Percentiles rank a stretch among this genome's conserved stretches.
phyloP scores from a whole-genome alignment of 2,329 filamentous ascomycete species.

The Sordariomycetes sp. region DNA sequence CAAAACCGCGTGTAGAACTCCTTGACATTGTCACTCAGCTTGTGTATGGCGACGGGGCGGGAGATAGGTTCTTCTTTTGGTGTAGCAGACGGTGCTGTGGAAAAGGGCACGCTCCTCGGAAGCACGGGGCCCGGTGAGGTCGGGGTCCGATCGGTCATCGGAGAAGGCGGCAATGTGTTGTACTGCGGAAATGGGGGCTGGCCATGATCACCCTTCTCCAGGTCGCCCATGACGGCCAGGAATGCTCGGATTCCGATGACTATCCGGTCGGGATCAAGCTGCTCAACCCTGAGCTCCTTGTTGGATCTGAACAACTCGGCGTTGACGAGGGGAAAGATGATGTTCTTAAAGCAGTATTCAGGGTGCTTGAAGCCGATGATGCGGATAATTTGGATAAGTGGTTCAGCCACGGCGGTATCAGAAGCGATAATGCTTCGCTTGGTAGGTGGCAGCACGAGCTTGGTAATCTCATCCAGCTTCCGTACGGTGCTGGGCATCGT shows the following conservation, averaged over 20 bases:
- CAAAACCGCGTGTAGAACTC: constrained; percentile 89
- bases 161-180: constrained; percentile 14
- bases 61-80: constrained; percentile 55
- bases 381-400: constrained; percentile 84
- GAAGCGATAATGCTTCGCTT: constrained; percentile 74
- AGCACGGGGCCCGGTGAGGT: constrained; percentile 39
- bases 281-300: constrained; percentile 75
- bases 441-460: constrained; percentile 69
- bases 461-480: constrained; percentile 84
- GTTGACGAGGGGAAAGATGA: constrained; percentile 94
- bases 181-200: constrained; percentile 75
- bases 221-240: constrained; percentile 81
- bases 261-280: constrained; percentile 90
- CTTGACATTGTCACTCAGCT: constrained; percentile 64
- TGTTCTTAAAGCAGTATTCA: constrained; percentile 82
- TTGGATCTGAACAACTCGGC: constrained; percentile 74
- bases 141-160: constrained; percentile 29
- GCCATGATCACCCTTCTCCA: constrained; percentile 72
- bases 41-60: constrained; percentile 46
- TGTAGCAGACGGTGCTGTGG: neutral
- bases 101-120: constrained; percentile 8
- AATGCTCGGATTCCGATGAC: constrained; percentile 96
- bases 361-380: constrained; percentile 91
- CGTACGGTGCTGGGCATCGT: constrained; percentile 54
- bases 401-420: constrained; percentile 75